Percentiles rank a stretch among this genome's conserved stretches.
Conservation (phyloP, 2,329 filamentous ascomycete genomes). For the Cryoendolithus antarcticus region DNA sequence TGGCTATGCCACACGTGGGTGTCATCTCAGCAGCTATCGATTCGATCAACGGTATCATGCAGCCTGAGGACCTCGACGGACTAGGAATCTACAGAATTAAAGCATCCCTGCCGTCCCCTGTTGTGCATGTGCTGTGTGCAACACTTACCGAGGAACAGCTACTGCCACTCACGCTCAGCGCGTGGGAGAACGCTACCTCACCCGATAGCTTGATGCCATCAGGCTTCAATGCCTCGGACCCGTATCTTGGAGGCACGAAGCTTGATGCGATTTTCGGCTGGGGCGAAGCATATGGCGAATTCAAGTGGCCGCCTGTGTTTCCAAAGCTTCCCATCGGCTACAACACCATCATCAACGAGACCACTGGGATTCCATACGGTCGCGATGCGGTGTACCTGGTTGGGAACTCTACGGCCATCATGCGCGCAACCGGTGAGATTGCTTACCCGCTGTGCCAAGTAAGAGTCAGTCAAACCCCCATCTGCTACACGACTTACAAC, state of each 20-base stretch:
- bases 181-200: constrained; percentile 38
- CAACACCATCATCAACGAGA: constrained; percentile 54
- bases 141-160: constrained; percentile 51
- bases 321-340: constrained; percentile 44
- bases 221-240: not conserved
- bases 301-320: constrained; percentile 27
- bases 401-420: constrained; percentile 18
- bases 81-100: constrained; percentile 56
- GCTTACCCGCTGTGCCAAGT: constrained; percentile 56
- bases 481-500: constrained; percentile 50
- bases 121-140: constrained; percentile 60
- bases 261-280: constrained; percentile 62
- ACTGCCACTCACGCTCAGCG: constrained; percentile 49
- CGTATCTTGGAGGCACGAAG: constrained; percentile 10
- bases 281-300: constrained; percentile 37
- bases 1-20: constrained; percentile 65
- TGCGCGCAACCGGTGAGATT: constrained; percentile 25
- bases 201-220: constrained; percentile 5
- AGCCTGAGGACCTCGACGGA: constrained; percentile 49
- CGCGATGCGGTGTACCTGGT: constrained; percentile 54
- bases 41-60: constrained; percentile 51
- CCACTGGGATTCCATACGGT: constrained; percentile 20
- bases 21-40: constrained; percentile 54
- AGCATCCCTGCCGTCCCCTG: constrained; percentile 59
- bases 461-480: constrained; percentile 48